Base-by-base conservation (phyloP, 441 rosid genomes). In the Geranium incanum region DNA sequence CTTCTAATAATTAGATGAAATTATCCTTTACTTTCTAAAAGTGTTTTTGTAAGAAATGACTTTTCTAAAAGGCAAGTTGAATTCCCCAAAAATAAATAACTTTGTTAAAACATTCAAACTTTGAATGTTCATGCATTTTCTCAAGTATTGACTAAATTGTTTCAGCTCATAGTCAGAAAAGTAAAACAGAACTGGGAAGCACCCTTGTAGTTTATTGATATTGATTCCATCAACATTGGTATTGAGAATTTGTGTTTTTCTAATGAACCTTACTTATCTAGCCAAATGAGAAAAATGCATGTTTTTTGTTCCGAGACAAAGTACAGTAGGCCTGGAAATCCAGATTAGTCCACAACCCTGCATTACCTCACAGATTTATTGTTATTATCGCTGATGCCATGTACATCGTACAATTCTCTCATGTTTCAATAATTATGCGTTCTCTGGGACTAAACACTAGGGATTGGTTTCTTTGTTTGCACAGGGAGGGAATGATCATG, bases 401-500 rank as follows among this genome's bases (percentile, higher is more conserved):
- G 19, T 15, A 15, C 62, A 16, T 55, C 1, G 16, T 16, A 2
- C 19, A n/a, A n/a, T 15, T n/a, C 6, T 52, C 19, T 52, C 13
- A 52, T 52, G 60, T n/a, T 13, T 52, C 6, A 6, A n/a, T 67
- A 16, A 71, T 68, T 36, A 64, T 66, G 16, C 7, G 6, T 70
- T 36, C 43, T 33, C 63, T 52, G 62, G 65, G 16, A 48, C 23
- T 23, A 37, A 75, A 74, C 36, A 2, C 7, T 37, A 57, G 62
- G 36, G 19, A 38, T 70, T 69, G 68, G 71, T 21, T 41, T 9
- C 71, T 52, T 68, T 74, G 60, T 71, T 71, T 83, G 64, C 74
- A 19, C 85, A 95, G 97, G 99, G 97, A 74, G 99, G 99, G 70
- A 95, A 92, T n/a, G 99, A 95, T 80, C 79, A 90, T 70, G 99